A percentile compares a stretch with the other conserved stretches of the same genome.
phyloP scores from a whole-genome alignment of 306 rosid species.

The Leucaena leucocephala region DNA sequence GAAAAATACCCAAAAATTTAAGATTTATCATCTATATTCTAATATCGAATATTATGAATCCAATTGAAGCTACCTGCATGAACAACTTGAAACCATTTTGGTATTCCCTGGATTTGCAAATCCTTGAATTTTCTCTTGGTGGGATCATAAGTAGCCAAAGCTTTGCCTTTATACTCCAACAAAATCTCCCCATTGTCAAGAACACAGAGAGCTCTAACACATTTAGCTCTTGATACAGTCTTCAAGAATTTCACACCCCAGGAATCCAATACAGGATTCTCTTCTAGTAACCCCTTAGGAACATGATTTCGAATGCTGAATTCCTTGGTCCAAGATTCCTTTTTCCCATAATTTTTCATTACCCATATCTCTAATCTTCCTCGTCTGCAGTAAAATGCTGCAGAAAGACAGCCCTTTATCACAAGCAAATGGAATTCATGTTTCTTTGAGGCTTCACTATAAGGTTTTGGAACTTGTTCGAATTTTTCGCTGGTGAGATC shows the following conservation, averaged over 20 bases:
- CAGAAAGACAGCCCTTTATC: constrained; percentile 47
- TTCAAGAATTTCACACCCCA: background rate
- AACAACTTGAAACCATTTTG: constrained; percentile 57
- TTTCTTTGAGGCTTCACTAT: constrained; percentile 21
- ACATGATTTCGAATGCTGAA: constrained; percentile 30
- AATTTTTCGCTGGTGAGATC: constrained; percentile 48
- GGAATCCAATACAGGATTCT: background rate
- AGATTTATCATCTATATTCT: background rate
- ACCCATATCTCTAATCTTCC: constrained; percentile 55
- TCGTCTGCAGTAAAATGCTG: constrained; percentile 26
- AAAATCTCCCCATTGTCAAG: constrained; percentile 42
- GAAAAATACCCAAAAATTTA: too few species aligned
- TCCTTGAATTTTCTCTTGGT: constrained; percentile 33
- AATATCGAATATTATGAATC: background rate
- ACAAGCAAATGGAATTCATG: constrained; percentile 40
- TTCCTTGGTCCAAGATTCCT: constrained; percentile 40
- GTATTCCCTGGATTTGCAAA: constrained; percentile 44
- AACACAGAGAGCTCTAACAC: constrained; percentile 39
- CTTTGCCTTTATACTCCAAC: constrained; percentile 49
- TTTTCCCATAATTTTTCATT: constrained; percentile 45
- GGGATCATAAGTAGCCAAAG: constrained; percentile 46
- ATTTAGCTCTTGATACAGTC: constrained; percentile 12
- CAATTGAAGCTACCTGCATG: constrained; percentile 47
- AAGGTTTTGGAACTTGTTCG: constrained; percentile 40
- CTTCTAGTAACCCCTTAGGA: constrained; percentile 25